Evolutionary conservation across 2,329 filamentous ascomycete species (phyloP).

Genomic region (Orbilia blumenaviensis): DNA sequence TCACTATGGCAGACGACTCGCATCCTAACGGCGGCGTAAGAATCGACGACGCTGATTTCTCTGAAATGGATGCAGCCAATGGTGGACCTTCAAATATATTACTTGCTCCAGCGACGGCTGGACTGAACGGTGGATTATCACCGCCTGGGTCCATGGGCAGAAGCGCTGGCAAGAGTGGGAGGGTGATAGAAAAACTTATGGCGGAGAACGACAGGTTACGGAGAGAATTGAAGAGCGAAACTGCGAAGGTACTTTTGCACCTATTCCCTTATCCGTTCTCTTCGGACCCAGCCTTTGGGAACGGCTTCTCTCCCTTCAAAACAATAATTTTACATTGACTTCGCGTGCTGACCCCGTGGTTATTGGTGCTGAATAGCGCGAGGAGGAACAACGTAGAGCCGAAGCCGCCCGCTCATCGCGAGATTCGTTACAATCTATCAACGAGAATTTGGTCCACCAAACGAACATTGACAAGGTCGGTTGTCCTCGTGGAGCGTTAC

Average conservation of each 20-base stretch:
- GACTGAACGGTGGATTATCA: slow-evolving; percentile 39
- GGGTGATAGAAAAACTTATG: slow-evolving; percentile 82
- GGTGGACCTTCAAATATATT: slow-evolving; percentile 7
- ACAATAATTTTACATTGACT: background rate
- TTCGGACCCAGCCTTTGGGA: background rate
- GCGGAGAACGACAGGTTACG: slow-evolving; percentile 81
- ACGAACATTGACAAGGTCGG: slow-evolving; percentile 58
- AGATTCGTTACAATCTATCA: slow-evolving; percentile 58
- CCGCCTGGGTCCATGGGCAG: slow-evolving; percentile 45
- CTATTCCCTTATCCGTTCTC: background rate
- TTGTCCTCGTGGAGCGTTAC: background rate
- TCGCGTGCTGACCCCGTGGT: slow-evolving; percentile 20
- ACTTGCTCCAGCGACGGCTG: slow-evolving; percentile 15
- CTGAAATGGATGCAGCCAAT: slow-evolving; percentile 19
- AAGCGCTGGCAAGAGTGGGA: slow-evolving; percentile 72
- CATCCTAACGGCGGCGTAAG: slow-evolving; percentile 49
- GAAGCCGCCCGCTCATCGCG: slow-evolving; percentile 58
- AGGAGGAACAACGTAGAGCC: slow-evolving; percentile 58
- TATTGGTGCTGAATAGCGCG: slow-evolving; percentile 43
- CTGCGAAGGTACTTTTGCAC: slow-evolving; percentile 53
- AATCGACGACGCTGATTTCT: slow-evolving; percentile 36
- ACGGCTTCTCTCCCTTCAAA: background rate
- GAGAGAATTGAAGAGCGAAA: slow-evolving; percentile 74
- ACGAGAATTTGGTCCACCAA: slow-evolving; percentile 58
- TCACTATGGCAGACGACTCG: slow-evolving; percentile 50